These are phyloP conservation scores for Forsythia viridissima DNA, from an alignment of 257 asterid species.

Conservation along the genomic window DNA sequence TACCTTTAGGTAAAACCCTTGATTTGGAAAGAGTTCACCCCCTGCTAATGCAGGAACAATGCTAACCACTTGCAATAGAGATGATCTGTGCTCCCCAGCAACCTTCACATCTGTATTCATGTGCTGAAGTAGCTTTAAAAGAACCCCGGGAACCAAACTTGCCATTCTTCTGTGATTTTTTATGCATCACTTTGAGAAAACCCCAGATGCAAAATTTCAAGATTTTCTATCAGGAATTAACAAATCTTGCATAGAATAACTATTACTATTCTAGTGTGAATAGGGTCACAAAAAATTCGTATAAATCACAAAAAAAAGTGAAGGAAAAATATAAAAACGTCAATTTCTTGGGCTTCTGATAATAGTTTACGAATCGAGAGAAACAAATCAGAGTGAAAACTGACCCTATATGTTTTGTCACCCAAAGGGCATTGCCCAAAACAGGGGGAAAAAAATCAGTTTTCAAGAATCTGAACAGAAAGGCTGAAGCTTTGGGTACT, in stretches of 20 bases:
- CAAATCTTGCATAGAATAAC: constrained; percentile 13
- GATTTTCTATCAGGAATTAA: constrained; percentile 10
- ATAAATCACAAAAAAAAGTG: background rate
- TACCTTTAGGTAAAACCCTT: constrained; percentile 96
- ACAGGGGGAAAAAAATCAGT: constrained; percentile 4
- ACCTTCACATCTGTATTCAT: constrained; percentile 95
- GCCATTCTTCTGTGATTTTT: constrained; percentile 60
- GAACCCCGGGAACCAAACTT: constrained; percentile 84
- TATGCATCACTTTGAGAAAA: constrained; percentile 39
- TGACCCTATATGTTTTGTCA: constrained; percentile 26
- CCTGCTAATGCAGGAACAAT: constrained; percentile 97
- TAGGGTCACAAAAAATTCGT: constrained; percentile 19
- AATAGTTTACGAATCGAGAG: background rate
- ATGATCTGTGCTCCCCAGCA: constrained; percentile 97
- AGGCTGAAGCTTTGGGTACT: constrained; percentile 4
- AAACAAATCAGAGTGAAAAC: constrained; percentile 8
- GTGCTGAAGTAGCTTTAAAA: constrained; percentile 93
- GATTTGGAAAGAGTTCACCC: constrained; percentile 91
- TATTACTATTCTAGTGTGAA: constrained; percentile 5
- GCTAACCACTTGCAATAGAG: constrained; percentile 85
- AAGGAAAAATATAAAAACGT: background rate
- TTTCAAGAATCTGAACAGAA: constrained; percentile 19
- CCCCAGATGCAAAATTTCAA: constrained; percentile 35
- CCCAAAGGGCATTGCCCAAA: constrained; percentile 19
- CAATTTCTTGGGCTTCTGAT: constrained; percentile 5